Evolutionary conservation across 768 basidiomycete genomes (phyloP).

Genomic region (Hemileccinum rubropunctum): DNA sequence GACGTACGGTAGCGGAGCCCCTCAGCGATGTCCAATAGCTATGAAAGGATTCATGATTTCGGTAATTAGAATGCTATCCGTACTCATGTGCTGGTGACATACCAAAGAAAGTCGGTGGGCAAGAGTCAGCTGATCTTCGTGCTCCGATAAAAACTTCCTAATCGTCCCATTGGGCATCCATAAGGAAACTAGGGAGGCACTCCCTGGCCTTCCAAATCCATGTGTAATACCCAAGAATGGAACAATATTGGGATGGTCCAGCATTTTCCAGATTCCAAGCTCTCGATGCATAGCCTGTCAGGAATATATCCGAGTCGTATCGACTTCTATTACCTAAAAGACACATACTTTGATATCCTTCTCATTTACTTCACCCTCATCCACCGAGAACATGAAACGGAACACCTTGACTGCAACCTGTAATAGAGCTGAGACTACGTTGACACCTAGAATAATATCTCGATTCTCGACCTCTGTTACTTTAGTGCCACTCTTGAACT

Average conservation of each 20-base stretch:
- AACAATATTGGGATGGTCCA: background rate
- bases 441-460: too few relatives aligned
- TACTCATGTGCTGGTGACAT: too few relatives aligned
- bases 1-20: background rate
- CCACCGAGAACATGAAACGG: background rate
- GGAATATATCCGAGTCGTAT: background rate
- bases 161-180: background rate
- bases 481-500: too few relatives aligned
- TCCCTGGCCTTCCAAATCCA: background rate
- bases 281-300: background rate
- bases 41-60: background rate
- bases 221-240: background rate
- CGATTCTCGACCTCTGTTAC: too few relatives aligned
- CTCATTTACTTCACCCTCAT: background rate
- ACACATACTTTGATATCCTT: too few relatives aligned
- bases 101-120: too few relatives aligned
- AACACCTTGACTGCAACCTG: background rate
- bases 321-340: background rate
- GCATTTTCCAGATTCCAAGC: background rate
- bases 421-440: too few relatives aligned
- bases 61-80: background rate
- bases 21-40: background rate
- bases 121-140: too few relatives aligned
- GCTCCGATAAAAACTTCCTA: background rate
- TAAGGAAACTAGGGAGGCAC: background rate